These are phyloP conservation scores for Coemansia sp. DNA, from an alignment of 192 early-diverging fungal species.

Conservation along the genomic window DNA sequence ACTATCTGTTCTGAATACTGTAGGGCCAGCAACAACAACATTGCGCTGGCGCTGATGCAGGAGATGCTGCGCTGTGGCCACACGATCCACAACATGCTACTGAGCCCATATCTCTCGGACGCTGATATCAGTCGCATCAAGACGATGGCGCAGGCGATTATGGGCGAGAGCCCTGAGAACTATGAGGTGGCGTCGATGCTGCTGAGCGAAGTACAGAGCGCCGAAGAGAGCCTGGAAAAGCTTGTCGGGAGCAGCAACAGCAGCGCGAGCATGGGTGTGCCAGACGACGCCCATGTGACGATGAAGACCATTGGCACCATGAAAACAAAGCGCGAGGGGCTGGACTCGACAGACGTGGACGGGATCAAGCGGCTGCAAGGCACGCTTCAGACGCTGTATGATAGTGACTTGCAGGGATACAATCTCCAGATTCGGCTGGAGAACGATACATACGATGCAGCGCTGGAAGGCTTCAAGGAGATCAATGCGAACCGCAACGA, in stretches of 20 bases:
- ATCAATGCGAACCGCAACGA: constrained; percentile 54
- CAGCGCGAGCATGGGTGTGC: background rate
- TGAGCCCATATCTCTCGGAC: constrained; percentile 45
- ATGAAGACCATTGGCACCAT: background rate
- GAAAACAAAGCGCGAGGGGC: background rate
- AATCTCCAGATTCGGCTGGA: constrained; percentile 78
- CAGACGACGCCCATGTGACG: background rate
- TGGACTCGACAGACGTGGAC: constrained; percentile 52
- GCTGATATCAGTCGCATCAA: constrained; percentile 42
- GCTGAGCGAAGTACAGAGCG: constrained; percentile 24
- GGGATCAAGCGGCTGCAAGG: constrained; percentile 73
- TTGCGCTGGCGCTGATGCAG: constrained; percentile 42
- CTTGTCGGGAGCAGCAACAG: constrained; percentile 4
- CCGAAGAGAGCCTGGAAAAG: constrained; percentile 21
- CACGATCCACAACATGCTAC: constrained; percentile 37
- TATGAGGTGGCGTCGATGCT: constrained; percentile 18
- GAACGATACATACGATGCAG: constrained; percentile 70
- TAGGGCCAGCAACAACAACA: constrained; percentile 34
- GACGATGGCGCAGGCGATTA: constrained; percentile 29
- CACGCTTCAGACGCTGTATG: constrained; percentile 55
- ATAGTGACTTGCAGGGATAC: constrained; percentile 55
- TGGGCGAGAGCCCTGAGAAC: constrained; percentile 17
- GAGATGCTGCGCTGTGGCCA: constrained; percentile 42
- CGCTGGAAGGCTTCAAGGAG: constrained; percentile 59
- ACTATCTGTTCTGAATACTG: constrained; percentile 1